Evolutionary conservation across 78 protist species (phyloP).

Genomic region (Monosiga brevicollis): DNA sequence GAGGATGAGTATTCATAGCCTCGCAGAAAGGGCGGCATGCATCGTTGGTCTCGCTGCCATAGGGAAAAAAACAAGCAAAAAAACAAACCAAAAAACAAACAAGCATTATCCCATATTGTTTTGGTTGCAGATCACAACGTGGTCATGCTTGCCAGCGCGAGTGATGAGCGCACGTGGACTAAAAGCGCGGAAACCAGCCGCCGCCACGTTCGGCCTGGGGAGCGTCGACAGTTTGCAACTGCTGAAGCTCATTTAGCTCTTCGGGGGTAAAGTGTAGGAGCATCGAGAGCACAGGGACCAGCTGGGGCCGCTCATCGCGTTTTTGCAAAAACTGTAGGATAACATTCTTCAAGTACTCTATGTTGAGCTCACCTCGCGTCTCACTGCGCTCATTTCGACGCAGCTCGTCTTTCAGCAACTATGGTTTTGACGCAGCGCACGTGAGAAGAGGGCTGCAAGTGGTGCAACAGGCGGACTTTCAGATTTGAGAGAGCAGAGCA

Average conservation of each 20-base stretch:
- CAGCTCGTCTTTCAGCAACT: not conserved
- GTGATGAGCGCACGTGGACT: too few relatives aligned
- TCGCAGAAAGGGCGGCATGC: too few relatives aligned
- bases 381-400: not conserved
- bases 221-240: not conserved
- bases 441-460: not conserved
- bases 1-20: too few relatives aligned
- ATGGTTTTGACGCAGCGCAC: not conserved
- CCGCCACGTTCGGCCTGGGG: not conserved
- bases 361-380: not conserved
- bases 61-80: too few relatives aligned
- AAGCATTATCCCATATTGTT: too few relatives aligned
- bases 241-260: not conserved
- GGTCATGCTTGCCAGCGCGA: too few relatives aligned
- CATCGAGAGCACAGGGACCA: not conserved
- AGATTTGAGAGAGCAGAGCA: not conserved
- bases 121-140: too few relatives aligned
- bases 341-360: not conserved
- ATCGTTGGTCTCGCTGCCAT: too few relatives aligned
- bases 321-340: not conserved
- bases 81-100: too few relatives aligned
- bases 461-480: not conserved
- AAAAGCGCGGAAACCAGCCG: not conserved
- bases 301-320: not conserved
- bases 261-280: not conserved